Conservation (phyloP, 2,329 filamentous ascomycete genomes). For the Parasarocladium wereldwijsianum region DNA sequence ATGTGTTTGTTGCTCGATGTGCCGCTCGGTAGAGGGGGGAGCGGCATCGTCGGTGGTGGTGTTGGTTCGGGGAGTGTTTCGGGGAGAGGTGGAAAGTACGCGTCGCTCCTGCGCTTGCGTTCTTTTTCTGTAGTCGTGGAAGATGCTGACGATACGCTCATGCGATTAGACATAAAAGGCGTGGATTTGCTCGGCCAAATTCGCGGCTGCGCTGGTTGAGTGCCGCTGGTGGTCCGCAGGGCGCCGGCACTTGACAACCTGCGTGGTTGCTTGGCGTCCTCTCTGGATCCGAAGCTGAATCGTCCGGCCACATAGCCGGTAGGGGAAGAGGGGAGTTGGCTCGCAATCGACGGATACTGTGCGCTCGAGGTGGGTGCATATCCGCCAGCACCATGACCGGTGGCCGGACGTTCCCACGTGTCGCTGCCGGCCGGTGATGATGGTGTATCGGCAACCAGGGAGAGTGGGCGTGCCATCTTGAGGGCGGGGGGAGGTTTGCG, state of each 20-base stretch:
- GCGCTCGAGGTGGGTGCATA: constrained; percentile 1
- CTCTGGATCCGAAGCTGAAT: not conserved
- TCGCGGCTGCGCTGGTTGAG: not conserved
- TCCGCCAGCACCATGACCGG: constrained; percentile 8
- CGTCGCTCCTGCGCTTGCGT: constrained; percentile 7
- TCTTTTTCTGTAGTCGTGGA: constrained; percentile 5
- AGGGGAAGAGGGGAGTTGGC: too few relatives aligned
- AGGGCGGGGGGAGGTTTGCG: constrained; percentile 31
- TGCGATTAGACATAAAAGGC: not conserved
- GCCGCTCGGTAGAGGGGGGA: constrained; percentile 16
- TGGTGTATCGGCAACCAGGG: constrained; percentile 38
- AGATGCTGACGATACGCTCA: not conserved
- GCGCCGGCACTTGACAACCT: not conserved
- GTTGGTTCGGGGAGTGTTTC: constrained; percentile 9
- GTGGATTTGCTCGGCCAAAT: not conserved
- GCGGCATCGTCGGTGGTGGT: constrained; percentile 15
- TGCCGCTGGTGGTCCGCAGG: not conserved
- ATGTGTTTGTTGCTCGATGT: constrained; percentile 7
- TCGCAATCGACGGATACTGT: too few relatives aligned
- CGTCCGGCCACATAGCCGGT: not conserved
- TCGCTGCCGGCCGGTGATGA: constrained; percentile 25
- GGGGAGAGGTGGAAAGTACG: constrained; percentile 11
- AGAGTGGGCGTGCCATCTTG: constrained; percentile 34
- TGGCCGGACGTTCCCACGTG: constrained; percentile 15
- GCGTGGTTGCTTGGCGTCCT: not conserved